These are phyloP conservation scores for Polysphondylium violaceum DNA, from an alignment of 78 protist genomes.

Conservation along the genomic window DNA sequence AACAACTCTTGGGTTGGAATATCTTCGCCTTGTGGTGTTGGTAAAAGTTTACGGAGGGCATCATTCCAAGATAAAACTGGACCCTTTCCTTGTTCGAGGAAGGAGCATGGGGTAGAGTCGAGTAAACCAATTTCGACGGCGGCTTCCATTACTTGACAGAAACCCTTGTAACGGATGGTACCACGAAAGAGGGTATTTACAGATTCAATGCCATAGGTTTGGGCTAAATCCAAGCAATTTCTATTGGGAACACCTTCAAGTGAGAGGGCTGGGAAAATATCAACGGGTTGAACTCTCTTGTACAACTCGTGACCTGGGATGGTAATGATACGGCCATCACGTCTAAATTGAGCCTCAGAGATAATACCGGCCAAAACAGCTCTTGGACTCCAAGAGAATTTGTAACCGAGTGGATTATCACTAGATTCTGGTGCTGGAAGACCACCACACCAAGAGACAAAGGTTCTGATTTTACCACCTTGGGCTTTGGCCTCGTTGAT, in stretches of 20 bases:
- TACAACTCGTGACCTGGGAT: constrained; percentile 74
- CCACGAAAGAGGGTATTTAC: constrained; percentile 81
- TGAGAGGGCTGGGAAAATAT: constrained; percentile 77
- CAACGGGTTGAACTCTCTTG: constrained; percentile 61
- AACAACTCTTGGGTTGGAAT: constrained; percentile 66
- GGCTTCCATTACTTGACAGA: constrained; percentile 76
- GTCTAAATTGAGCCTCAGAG: constrained; percentile 51
- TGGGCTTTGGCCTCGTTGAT: constrained; percentile 28
- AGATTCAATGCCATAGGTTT: constrained; percentile 43
- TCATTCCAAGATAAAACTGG: constrained; percentile 60
- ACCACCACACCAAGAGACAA: constrained; percentile 92
- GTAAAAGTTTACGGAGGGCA: constrained; percentile 34
- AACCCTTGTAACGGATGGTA: constrained; percentile 80
- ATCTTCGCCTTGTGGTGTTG: constrained; percentile 7
- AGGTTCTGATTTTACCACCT: constrained; percentile 84
- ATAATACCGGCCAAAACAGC: constrained; percentile 85
- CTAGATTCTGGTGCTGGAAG: constrained; percentile 92
- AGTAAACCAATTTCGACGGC: constrained; percentile 76
- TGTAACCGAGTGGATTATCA: constrained; percentile 88
- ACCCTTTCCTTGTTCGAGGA: not conserved
- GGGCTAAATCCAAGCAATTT: constrained; percentile 23
- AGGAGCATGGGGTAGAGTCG: not conserved
- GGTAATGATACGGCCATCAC: constrained; percentile 80
- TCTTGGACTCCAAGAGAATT: constrained; percentile 92
- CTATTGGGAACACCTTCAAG: constrained; percentile 83